These are phyloP conservation scores for Rhizopogon salebrosus DNA, from an alignment of 768 basidiomycete species.

Conservation along the genomic window DNA sequence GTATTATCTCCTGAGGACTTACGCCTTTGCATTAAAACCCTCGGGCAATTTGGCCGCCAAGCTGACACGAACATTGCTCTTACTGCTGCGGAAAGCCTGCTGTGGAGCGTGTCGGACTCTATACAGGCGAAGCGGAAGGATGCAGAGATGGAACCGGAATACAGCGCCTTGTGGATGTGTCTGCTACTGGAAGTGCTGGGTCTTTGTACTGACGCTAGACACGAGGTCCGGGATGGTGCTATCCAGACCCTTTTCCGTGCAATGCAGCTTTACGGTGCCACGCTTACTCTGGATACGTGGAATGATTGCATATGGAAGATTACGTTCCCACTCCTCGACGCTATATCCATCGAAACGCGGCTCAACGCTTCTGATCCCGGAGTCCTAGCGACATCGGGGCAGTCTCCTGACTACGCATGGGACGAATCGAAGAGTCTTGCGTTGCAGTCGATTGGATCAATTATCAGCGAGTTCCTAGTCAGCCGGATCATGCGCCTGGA, in stretches of 20 bases:
- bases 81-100: slow-evolving; percentile 85
- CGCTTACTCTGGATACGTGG: slow-evolving; percentile 80
- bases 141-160: slow-evolving; percentile 57
- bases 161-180: slow-evolving; percentile 92
- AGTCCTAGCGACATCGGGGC: not conserved
- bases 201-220: slow-evolving; percentile 74
- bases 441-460: slow-evolving; percentile 75
- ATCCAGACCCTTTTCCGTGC: slow-evolving; percentile 94
- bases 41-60: slow-evolving; percentile 90
- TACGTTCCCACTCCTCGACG: slow-evolving; percentile 80
- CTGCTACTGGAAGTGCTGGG: slow-evolving; percentile 79
- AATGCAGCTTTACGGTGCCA: slow-evolving; percentile 89
- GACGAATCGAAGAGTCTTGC: slow-evolving; percentile 88
- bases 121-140: slow-evolving; percentile 81
- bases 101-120: slow-evolving; percentile 96
- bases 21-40: slow-evolving; percentile 81
- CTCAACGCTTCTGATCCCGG: slow-evolving; percentile 17
- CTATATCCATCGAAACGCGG: slow-evolving; percentile 55
- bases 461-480: slow-evolving; percentile 76
- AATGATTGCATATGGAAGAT: slow-evolving; percentile 88
- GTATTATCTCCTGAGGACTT: slow-evolving; percentile 77
- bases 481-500: slow-evolving; percentile 68
- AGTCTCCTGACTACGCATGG: slow-evolving; percentile 49
- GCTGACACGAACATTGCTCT: slow-evolving; percentile 94
- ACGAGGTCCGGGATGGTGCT: slow-evolving; percentile 88